Evolutionary conservation across 805 yeast species (phyloP).

Genomic region (Candida argentea): DNA sequence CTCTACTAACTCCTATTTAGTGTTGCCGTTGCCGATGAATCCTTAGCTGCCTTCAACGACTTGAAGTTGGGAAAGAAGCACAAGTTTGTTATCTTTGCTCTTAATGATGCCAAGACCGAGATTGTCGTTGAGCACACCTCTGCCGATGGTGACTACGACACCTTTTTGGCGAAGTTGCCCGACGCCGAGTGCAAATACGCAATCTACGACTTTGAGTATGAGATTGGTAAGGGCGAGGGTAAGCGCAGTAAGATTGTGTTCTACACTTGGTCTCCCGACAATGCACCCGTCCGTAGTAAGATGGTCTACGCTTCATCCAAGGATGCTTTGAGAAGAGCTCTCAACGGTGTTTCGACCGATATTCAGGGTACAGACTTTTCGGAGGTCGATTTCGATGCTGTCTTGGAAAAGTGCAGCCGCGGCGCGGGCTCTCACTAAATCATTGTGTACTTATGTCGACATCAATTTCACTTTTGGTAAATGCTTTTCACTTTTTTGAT

Average conservation of each 20-base stretch:
- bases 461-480: no score
- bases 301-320: constrained; percentile 98
- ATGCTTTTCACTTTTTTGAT: no score
- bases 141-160: constrained; percentile 64
- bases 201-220: constrained; percentile 93
- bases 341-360: constrained; percentile 90
- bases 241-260: constrained; percentile 70
- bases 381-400: constrained; percentile 92
- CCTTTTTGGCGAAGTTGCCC: constrained; percentile 80
- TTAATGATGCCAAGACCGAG: constrained; percentile 81
- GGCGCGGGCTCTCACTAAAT: constrained; percentile 45
- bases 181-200: constrained; percentile 97
- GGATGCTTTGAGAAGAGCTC: constrained; percentile 94
- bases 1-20: constrained; percentile 17
- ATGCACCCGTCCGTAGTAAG: constrained; percentile 90
- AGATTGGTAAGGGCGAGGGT: constrained; percentile 83
- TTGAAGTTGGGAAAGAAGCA: constrained; percentile 86
- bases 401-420: constrained; percentile 79
- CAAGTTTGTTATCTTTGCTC: constrained; percentile 72
- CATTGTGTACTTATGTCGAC: no score
- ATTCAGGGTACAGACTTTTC: constrained; percentile 97
- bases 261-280: constrained; percentile 95
- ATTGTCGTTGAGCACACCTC: constrained; percentile 86
- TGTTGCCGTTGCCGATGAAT: constrained; percentile 59
- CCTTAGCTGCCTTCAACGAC: constrained; percentile 89